phyloP scores from a whole-genome alignment of 257 asterid genomes.

The Ajuga chamaepitys region DNA sequence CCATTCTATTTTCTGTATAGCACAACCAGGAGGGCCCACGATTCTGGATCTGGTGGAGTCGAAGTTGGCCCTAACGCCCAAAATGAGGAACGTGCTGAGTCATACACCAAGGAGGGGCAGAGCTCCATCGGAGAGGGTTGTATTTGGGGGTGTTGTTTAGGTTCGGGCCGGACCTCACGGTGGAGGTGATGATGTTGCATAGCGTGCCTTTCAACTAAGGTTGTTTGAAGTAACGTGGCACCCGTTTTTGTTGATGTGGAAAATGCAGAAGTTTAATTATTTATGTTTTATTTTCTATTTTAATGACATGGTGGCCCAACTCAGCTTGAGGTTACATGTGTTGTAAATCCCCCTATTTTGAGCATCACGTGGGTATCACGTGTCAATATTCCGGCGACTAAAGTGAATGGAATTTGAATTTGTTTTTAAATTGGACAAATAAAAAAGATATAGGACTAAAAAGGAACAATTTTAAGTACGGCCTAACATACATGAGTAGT shows the following conservation, averaged over 20 bases:
- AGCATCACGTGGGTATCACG: no score
- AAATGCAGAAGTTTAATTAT: no score
- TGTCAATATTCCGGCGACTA: no score
- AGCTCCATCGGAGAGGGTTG: slow-evolving; percentile 57
- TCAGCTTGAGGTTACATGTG: no score
- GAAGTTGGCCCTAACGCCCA: slow-evolving; percentile 38
- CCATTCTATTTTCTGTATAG: slow-evolving; percentile 54
- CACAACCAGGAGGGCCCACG: slow-evolving; percentile 72
- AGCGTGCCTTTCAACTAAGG: slow-evolving; percentile 27
- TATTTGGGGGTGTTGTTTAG: slow-evolving; percentile 71
- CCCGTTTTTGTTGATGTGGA: neutral
- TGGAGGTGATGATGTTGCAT: slow-evolving; percentile 63
- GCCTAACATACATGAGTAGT: no score
- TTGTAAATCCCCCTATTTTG: no score
- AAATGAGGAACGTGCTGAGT: slow-evolving; percentile 47
- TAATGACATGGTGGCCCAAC: no score
- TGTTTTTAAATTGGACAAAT: no score
- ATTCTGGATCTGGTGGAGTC: slow-evolving; percentile 56
- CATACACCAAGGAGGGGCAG: slow-evolving; percentile 43
- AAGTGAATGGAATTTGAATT: no score
- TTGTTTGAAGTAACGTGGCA: neutral
- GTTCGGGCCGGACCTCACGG: slow-evolving; percentile 75
- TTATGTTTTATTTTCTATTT: no score
- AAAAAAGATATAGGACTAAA: no score
- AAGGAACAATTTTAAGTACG: no score